Evolutionary conservation across 495 filamentous ascomycete species (phyloP).

Genomic region (Cercophora newfieldiana): DNA sequence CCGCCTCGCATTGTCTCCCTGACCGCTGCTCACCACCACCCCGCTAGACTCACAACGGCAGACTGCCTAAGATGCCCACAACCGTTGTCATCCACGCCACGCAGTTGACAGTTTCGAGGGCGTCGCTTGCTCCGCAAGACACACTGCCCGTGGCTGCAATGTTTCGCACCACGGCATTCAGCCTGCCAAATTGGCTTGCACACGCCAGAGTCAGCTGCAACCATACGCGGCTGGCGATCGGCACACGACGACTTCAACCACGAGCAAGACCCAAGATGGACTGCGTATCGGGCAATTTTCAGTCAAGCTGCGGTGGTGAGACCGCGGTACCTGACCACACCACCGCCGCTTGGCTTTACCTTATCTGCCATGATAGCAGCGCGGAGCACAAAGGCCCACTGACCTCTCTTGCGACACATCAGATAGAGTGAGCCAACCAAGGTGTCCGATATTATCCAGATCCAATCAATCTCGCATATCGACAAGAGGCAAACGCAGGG

Average conservation of each 20-base stretch:
- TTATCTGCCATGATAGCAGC: not conserved
- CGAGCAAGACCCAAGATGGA: not conserved
- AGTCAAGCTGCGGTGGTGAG: not conserved
- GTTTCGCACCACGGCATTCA: constrained; percentile 15
- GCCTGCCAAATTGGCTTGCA: constrained; percentile 16
- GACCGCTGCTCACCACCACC: not conserved
- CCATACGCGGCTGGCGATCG: constrained; percentile 7
- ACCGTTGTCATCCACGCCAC: not conserved
- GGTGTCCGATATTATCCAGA: constrained; percentile 17
- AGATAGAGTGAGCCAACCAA: constrained; percentile 12
- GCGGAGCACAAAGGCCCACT: constrained; percentile 6
- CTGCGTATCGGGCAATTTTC: constrained; percentile 1
- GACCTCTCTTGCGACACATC: not conserved
- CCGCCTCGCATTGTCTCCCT: not conserved
- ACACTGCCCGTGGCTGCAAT: not conserved
- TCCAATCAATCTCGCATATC: constrained; percentile 39
- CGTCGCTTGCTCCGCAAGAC: not conserved
- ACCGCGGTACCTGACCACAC: not conserved
- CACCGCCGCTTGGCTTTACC: not conserved
- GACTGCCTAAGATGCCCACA: not conserved
- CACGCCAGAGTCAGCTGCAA: constrained; percentile 8
- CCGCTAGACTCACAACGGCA: not conserved
- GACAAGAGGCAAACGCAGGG: constrained; percentile 17
- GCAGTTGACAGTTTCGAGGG: not conserved
- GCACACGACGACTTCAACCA: constrained; percentile 1